These are phyloP conservation scores for Cordyceps javanica DNA, from an alignment of 2,329 filamentous ascomycete genomes.

Conservation along the genomic window DNA sequence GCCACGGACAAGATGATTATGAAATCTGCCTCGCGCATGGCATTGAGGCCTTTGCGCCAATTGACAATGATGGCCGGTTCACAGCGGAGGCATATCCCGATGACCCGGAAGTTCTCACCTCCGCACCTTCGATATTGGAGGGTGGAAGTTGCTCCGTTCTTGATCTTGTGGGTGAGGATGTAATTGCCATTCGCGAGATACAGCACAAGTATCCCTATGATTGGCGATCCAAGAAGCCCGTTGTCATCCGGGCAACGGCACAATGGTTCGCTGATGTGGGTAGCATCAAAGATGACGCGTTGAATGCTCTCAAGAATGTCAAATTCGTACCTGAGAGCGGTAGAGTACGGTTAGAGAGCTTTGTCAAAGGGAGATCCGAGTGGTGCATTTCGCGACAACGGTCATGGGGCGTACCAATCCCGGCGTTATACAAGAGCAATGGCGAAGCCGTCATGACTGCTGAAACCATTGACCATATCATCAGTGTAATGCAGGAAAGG, in stretches of 20 bases:
- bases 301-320: slow-evolving; percentile 64
- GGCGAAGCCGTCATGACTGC: slow-evolving; percentile 74
- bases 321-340: slow-evolving; percentile 73
- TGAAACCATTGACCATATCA: slow-evolving; percentile 77
- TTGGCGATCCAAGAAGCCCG: slow-evolving; percentile 90
- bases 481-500: slow-evolving; percentile 66
- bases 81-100: slow-evolving; percentile 72
- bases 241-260: slow-evolving; percentile 85
- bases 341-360: slow-evolving; percentile 70
- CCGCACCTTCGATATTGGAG: slow-evolving; percentile 63
- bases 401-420: slow-evolving; percentile 95
- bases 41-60: slow-evolving; percentile 72
- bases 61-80: slow-evolving; percentile 76
- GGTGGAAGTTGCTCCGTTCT: slow-evolving; percentile 66
- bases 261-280: slow-evolving; percentile 97
- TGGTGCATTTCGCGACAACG: slow-evolving; percentile 98
- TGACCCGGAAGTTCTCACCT: slow-evolving; percentile 56
- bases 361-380: slow-evolving; percentile 80
- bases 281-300: slow-evolving; percentile 68
- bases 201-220: slow-evolving; percentile 96
- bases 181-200: slow-evolving; percentile 66
- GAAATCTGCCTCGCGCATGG: slow-evolving; percentile 65
- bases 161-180: slow-evolving; percentile 55
- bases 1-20: slow-evolving; percentile 96
- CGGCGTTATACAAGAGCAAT: slow-evolving; percentile 70